Evolutionary conservation across 441 rosid genomes (phyloP), one percentile per base, ranked within the genome.

Genomic region (Breynia disticha): DNA sequence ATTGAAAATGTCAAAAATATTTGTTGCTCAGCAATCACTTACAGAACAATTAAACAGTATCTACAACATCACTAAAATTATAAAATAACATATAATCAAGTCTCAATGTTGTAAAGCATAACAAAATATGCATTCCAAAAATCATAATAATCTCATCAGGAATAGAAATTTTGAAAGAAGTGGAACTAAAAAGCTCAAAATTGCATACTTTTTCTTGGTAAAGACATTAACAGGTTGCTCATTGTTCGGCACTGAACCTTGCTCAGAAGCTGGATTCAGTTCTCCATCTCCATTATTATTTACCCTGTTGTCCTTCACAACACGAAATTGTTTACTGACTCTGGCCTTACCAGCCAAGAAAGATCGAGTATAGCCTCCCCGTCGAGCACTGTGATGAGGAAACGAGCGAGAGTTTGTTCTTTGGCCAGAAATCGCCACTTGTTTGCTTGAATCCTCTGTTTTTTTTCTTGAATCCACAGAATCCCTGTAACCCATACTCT

Each of bases 221-320:
- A n/a, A n/a, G n/a, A 47, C 52, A 21, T 56, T 58, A 32, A 19
- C 48, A 37, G 61, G 71, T 48, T 70, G 68, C 56, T 72, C 79
- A 17, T 62, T 67, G 61, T 74, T 59, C 48, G 77, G 59, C 15
- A 54, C 57, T 46, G 72, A 65, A 54, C 66, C 69, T 51, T 66
- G 75, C 19, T 47, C 65, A 21, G 63, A 55, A 46, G 73, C 65
- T 67, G 80, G 74, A 55, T 76, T 75, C 44, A 38, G 45, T 55
- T 84, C 90, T 60, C 48, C 62, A 66, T 52, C 65, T 48, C 64
- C 56, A 67, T 68, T 76, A 19, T 56, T 69, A 54, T 66, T 83
- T 57, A 79, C 72, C 68, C 95, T 81, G 70, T 87, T 87, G 75
- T 90, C 95, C 57, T 82, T 78, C 59, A 86, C 88, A 63, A 86